phyloP scores from a whole-genome alignment of 768 basidiomycete genomes.

The Boletus patriciae region DNA sequence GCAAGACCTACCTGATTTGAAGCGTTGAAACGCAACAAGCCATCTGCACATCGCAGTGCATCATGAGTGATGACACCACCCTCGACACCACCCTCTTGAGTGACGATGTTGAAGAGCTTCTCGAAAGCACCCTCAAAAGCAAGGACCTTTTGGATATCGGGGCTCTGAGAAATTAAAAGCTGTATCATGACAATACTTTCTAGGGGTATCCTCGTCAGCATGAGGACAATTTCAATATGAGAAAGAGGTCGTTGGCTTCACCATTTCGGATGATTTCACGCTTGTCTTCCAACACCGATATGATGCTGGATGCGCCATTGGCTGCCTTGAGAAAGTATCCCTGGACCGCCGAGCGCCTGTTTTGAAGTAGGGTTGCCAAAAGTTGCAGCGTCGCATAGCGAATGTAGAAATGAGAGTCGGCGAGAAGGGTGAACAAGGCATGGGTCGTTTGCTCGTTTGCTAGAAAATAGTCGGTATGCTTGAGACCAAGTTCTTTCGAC shows the following conservation, averaged over 20 bases:
- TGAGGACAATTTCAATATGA: neutral
- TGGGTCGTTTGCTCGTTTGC: conserved; percentile 70
- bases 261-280: conserved; percentile 89
- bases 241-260: conserved; percentile 35
- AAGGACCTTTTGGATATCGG: conserved; percentile 94
- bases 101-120: conserved; percentile 86
- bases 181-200: conserved; percentile 86
- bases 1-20: conserved; percentile 78
- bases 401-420: conserved; percentile 77
- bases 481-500: conserved; percentile 66
- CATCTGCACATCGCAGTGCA: conserved; percentile 82
- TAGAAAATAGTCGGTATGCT: conserved; percentile 80
- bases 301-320: conserved; percentile 70
- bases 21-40: conserved; percentile 86
- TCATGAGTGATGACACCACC: conserved; percentile 85
- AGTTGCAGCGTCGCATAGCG: conserved; percentile 84
- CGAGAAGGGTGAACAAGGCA: conserved; percentile 73
- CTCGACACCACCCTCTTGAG: conserved; percentile 87
- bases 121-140: conserved; percentile 98
- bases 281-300: conserved; percentile 78
- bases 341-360: conserved; percentile 80
- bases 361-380: conserved; percentile 75
- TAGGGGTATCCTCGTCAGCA: conserved; percentile 34
- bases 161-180: conserved; percentile 76
- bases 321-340: conserved; percentile 88